Base-by-base conservation (phyloP, 2,329 filamentous ascomycete species). In the Sclerotinia borealis region DNA sequence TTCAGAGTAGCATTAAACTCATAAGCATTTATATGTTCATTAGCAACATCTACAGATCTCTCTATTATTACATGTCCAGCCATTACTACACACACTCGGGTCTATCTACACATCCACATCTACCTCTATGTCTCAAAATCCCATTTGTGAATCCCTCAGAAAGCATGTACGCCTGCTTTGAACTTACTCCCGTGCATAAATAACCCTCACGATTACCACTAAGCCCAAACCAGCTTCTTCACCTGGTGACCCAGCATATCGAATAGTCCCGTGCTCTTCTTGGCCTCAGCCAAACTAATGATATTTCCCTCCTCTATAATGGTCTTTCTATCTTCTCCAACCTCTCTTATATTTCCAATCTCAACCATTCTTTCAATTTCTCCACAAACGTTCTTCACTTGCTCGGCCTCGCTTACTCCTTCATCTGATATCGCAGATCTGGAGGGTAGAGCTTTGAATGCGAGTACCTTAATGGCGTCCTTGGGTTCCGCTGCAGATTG, bases 171-270 rank as follows among this genome's bases (percentile, higher is more conserved):
- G 13, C 27, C 29, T 11, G 10, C 19, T 11, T 39, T n/a, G n/a
- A 43, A 37, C 10, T 29, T 55, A 39, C 2, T 41, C 48, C n/a
- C 36, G 19, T 31, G 25, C 6, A 52, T 51, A 19, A n/a, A 63
- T 60, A 27, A 25, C 45, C 59, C 6, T 39, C 37, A 37, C 25
- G 19, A 22, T 19, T 27, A 27, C 11, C 17, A 45, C 64, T 58
- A 74, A n/a, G 72, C 73, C 95, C 95, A 98, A 15, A 99, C 92
- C 74, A 98, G 77, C 80, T 91, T 96, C 84, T 96, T 97, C 71
- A 98, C 82, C 64, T 89, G 90, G 79, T 98, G 92, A 1, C 92
- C 91, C 72, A 96, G 77, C 74, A 93, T 88, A 76, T 97, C 93
- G 59, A 98, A 75, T 70, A 96, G 81, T 0, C 92, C 91, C 0